Evolutionary conservation across 306 rosid species (phyloP), one percentile per base, ranked within the genome.

Genomic region (Spatholobus suberectus): DNA sequence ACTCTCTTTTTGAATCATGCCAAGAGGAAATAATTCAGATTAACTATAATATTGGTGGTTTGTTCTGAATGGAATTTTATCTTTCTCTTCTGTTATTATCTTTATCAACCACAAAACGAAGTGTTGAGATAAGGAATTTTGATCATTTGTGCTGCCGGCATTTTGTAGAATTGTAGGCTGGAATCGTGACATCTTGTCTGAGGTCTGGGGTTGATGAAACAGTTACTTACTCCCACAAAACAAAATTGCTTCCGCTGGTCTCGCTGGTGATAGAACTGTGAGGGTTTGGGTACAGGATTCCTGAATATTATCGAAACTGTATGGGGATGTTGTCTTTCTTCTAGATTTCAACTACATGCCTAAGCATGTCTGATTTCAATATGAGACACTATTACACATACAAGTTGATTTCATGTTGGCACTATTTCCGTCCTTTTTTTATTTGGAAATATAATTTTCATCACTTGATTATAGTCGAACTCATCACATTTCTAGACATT

Each of bases 241-340:
- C 66, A 93, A 89, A 82, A 92, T 96, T 86, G 99, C 99, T 73
- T 93, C 98, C 6, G 98, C 97, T 1, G 91, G 89, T 70, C 98
- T 96, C 41, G 92, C 89, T 34, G 79, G 82, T 38, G 97, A 96
- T 83, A 87, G 82, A 83, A 88, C 97, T 44, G 93, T 96, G 82
- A 88, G 92, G 85, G 67, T 96, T 74, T 96, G 99, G 99, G 90
- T 86, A 40, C 97, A 94, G 77, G 96, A 91, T 86, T 44, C 89
- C 38, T 92, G 86, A 89, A 70, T 52, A 10, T 21, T 29, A 12
- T 69, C 32, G 35, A 70, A 85, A 54, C 59, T 67, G 71, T 76
- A n/a, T 51, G 44, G 44, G 27, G 40, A 78, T 80, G 15, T 10
- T 12, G 5, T 29, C 38, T 51, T 61, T 76, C 58, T 76, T 69